Conservation (phyloP, 176 grass and related monocot species). For the Oropetium thomaeum region DNA sequence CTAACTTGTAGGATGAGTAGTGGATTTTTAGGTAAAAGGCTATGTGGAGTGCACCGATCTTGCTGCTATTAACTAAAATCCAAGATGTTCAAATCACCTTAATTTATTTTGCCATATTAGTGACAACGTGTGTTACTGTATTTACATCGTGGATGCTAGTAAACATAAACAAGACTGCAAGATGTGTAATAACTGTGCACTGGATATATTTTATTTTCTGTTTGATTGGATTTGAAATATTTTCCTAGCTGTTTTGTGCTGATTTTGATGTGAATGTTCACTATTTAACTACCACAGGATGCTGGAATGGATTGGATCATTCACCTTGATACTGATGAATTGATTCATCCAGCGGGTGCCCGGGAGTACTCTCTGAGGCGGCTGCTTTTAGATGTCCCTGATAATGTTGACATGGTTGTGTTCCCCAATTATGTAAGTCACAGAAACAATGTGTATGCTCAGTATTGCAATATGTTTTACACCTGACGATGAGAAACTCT, state of each 20-base stretch:
- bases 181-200: not conserved
- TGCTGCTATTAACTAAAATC: not conserved
- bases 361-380: conserved; percentile 81
- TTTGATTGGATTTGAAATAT: not conserved
- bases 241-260: conserved; percentile 13
- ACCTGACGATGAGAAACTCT: conserved; percentile 32
- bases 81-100: not conserved
- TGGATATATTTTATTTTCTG: not conserved
- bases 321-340: conserved; percentile 96
- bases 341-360: conserved; percentile 91
- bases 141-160: conserved; percentile 11
- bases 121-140: not conserved
- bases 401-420: conserved; percentile 99
- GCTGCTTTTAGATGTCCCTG: conserved; percentile 92
- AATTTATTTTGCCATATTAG: not conserved
- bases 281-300: conserved; percentile 49
- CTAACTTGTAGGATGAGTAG: not conserved
- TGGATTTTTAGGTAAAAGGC: not conserved
- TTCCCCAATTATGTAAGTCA: conserved; percentile 98
- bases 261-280: conserved; percentile 21
- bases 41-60: not conserved
- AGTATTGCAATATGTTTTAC: conserved; percentile 27
- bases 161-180: not conserved
- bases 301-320: conserved; percentile 95
- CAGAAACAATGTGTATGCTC: conserved; percentile 3